Evolutionary conservation across 1,284 basidiomycete species (phyloP), one percentile per base, ranked within the genome.

Genomic region (Rhodotorula mucilaginosa): DNA sequence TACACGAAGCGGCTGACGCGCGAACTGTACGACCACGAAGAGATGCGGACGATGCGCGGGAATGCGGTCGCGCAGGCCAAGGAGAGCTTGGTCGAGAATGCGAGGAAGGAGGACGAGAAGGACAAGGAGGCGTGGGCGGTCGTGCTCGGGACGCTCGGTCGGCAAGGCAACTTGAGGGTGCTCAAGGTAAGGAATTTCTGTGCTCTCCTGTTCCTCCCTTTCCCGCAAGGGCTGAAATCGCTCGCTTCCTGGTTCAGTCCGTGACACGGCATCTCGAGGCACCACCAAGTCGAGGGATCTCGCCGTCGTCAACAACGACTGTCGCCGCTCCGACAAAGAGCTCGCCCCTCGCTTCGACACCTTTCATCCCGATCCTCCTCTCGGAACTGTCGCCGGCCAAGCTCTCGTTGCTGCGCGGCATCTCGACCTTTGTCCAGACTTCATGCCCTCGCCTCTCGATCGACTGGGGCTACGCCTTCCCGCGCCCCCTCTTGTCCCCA

Each of bases 381-480:
- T 99, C 96, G 8, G 97, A 99, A 81, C 85, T 99, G 21, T 97
- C 94, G 0, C 97, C 97, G 0, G 89, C 91, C 16, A 99, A 99
- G 81, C 86, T 99, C 44, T 85, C 89, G 2, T 84, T 98, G 5
- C 93, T 99, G 80, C 86, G 87, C 1, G 78, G 79, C 31, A 86
- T 98, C 69, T 88, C 90, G 6, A 89, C 90, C 0, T 97, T 97
- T 79, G 88, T 98, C 29, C 96, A 98, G 81, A 98, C 96, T 2
- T 93, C 93, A 0, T 98, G 96, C 82, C 96, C 96, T 3, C 87
- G 96, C 21, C 82, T 99, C 63, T 95, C 92, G 12, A 99, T 99
- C 72, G 97, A 99, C 80, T 99, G 97, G 97, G 94, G 94, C 3
- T 94, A 94, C 79, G 96, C 96, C 0, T 99, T 99, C 82, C 85